phyloP scores from a whole-genome alignment of 345 rosid species.

The Sisymbrium altissimum region DNA sequence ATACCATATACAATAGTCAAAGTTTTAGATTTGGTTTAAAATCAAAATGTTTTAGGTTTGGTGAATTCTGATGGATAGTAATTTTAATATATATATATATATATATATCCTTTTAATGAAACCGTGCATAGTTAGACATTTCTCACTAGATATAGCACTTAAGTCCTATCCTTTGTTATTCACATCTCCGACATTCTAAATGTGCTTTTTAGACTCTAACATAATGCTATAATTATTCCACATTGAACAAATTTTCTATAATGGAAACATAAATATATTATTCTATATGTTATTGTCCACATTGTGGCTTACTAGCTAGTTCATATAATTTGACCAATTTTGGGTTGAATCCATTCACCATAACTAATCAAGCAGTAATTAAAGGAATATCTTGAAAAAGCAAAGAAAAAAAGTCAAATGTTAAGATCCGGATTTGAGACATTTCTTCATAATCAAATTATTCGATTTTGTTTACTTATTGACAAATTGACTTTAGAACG shows the following conservation, averaged over 20 bases:
- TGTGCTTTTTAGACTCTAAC: constrained; percentile 25
- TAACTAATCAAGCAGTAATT: constrained; percentile 19
- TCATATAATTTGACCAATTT: constrained; percentile 4
- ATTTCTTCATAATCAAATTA: neutral
- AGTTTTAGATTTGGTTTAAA: constrained; percentile 11
- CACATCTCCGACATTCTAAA: constrained; percentile 2
- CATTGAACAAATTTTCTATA: constrained; percentile 9
- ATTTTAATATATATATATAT: too few species aligned
- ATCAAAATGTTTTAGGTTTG: neutral
- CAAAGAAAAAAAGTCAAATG: neutral
- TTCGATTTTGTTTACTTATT: neutral
- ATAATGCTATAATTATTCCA: constrained; percentile 20
- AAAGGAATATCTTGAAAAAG: constrained; percentile 3
- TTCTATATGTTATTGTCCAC: constrained; percentile 17
- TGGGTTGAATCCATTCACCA: neutral
- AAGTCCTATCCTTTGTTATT: constrained; percentile 4
- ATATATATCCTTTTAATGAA: constrained; percentile 12
- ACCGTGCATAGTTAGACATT: constrained; percentile 36
- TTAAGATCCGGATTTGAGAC: neutral
- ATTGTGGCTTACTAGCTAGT: constrained; percentile 10
- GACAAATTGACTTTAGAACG: neutral
- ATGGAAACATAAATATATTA: constrained; percentile 18
- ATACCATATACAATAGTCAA: neutral
- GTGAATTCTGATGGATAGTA: neutral
- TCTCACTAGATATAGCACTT: constrained; percentile 48